Conservation (phyloP, 345 rosid species). For the Eucalyptus caleyi region DNA sequence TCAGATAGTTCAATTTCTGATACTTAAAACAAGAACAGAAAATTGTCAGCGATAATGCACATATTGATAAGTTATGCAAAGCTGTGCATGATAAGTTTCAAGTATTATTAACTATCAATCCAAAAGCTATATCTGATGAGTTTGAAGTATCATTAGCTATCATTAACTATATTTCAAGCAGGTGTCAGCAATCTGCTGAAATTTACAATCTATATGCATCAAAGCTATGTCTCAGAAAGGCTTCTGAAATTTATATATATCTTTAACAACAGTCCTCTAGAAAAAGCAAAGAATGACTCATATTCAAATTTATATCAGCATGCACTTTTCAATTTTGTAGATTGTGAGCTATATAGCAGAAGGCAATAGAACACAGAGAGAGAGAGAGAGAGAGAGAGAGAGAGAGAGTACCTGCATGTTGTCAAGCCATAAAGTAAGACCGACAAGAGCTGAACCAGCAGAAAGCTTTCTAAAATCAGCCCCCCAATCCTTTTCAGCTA, state of each 20-base stretch:
- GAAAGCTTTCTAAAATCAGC: conserved; percentile 92
- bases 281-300: neutral
- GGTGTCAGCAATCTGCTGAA: neutral
- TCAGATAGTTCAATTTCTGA: neutral
- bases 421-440: conserved; percentile 91
- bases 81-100: neutral
- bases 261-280: neutral
- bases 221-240: neutral
- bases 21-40: neutral
- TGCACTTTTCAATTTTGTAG: neutral
- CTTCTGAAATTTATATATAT: neutral
- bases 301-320: neutral
- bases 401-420: conserved; percentile 69
- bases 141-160: neutral
- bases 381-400: neutral
- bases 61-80: neutral
- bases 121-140: neutral
- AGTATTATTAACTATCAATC: neutral
- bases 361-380: neutral
- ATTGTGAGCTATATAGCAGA: neutral
- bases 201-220: neutral
- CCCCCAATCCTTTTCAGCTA: conserved; percentile 93
- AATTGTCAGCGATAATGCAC: neutral
- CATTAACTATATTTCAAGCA: neutral
- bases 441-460: conserved; percentile 95